Percentiles rank a stretch among this genome's conserved stretches.
Conservation (phyloP, 2,329 filamentous ascomycete genomes). For the Zymoseptoria pseudotritici region DNA sequence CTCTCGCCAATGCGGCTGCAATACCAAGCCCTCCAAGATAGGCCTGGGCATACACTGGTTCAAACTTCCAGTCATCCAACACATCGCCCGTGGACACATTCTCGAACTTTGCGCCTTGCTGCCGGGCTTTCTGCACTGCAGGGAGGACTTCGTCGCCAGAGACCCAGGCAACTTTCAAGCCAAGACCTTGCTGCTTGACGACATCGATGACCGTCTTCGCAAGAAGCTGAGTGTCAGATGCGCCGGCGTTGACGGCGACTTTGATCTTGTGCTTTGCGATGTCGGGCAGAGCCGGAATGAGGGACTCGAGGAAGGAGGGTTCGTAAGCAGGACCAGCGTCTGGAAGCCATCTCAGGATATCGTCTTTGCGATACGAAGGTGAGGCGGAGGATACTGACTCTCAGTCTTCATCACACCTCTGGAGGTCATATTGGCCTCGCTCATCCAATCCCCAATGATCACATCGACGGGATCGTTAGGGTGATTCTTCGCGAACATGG, state of each 20-base stretch:
- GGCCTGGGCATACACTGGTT: slow-evolving; percentile 30
- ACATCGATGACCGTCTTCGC: slow-evolving; percentile 40
- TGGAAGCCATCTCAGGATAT: slow-evolving; percentile 30
- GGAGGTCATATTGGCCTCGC: slow-evolving; percentile 27
- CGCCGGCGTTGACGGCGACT: slow-evolving; percentile 51
- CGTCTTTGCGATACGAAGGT: background rate
- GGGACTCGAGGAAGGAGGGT: slow-evolving; percentile 45
- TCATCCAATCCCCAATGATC: slow-evolving; percentile 49
- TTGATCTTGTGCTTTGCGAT: slow-evolving; percentile 46
- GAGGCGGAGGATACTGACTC: slow-evolving; percentile 29
- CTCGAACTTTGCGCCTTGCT: slow-evolving; percentile 30
- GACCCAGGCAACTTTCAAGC: slow-evolving; percentile 43
- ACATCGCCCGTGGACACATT: slow-evolving; percentile 34
- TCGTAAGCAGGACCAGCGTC: slow-evolving; percentile 41
- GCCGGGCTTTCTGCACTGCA: slow-evolving; percentile 29
- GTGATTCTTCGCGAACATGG: slow-evolving; percentile 22
- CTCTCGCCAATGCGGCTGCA: slow-evolving; percentile 33
- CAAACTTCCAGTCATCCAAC: slow-evolving; percentile 28
- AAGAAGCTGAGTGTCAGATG: slow-evolving; percentile 47
- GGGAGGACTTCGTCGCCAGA: slow-evolving; percentile 37
- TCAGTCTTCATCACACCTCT: slow-evolving; percentile 43
- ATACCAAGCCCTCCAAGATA: slow-evolving; percentile 41
- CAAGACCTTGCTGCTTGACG: slow-evolving; percentile 27
- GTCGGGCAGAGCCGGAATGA: slow-evolving; percentile 38
- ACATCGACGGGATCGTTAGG: slow-evolving; percentile 41